Conservation (phyloP, 2,329 filamentous ascomycete species). For the Scorias spongiosa region DNA sequence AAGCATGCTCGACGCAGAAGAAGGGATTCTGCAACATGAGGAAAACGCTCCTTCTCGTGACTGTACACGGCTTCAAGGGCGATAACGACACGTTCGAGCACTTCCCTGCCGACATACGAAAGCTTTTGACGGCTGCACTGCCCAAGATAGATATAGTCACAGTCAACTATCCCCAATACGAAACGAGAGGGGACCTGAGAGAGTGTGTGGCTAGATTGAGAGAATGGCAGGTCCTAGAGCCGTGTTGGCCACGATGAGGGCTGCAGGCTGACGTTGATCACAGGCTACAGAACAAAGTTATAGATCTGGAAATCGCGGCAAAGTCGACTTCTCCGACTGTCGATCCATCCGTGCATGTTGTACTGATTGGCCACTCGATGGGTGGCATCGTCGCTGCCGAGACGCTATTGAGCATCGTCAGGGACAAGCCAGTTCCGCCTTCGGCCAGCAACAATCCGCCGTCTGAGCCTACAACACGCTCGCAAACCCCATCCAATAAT, state of each 20-base stretch:
- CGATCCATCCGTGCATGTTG: constrained; percentile 67
- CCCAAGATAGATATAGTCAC: constrained; percentile 53
- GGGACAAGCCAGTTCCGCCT: constrained; percentile 41
- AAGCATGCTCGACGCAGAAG: too few relatives aligned
- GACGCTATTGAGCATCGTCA: constrained; percentile 59
- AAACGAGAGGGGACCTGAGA: constrained; percentile 62
- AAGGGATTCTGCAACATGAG: constrained; percentile 23
- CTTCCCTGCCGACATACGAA: constrained; percentile 58
- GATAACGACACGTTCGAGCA: constrained; percentile 62
- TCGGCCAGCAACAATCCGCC: constrained; percentile 8
- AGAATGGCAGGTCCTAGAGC: constrained; percentile 45
- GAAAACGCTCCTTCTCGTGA: constrained; percentile 67
- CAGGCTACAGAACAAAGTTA: constrained; percentile 80
- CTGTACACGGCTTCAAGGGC: constrained; percentile 84
- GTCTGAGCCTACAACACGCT: background rate
- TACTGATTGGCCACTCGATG: constrained; percentile 78
- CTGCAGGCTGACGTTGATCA: background rate
- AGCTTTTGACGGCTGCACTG: constrained; percentile 47
- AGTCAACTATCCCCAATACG: constrained; percentile 64
- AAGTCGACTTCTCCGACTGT: constrained; percentile 69
- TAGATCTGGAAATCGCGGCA: constrained; percentile 79
- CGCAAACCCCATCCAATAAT: background rate
- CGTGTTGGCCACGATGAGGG: background rate
- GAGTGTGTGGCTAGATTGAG: constrained; percentile 59
- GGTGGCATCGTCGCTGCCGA: constrained; percentile 90